phyloP scores from a whole-genome alignment of 2,329 filamentous ascomycete species.

The Fusarium guadeloupense region DNA sequence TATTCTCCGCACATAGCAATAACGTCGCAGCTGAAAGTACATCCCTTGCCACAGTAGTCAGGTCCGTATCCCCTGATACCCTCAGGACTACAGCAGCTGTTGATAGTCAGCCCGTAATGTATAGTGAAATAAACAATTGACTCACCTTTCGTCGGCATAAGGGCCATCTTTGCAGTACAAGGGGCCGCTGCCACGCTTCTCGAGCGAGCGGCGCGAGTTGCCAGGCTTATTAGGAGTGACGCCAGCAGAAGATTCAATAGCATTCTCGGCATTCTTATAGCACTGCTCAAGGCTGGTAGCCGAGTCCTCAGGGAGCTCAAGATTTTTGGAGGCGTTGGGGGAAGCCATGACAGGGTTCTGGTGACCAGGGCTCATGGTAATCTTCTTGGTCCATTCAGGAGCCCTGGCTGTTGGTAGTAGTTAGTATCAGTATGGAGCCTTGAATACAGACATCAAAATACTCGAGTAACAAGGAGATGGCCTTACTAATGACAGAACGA shows the following conservation, averaged over 20 bases:
- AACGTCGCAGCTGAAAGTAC: conserved; percentile 30
- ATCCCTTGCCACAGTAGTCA: neutral
- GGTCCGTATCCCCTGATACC: conserved; percentile 3
- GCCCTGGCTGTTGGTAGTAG: neutral
- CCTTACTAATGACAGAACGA: conserved; percentile 6
- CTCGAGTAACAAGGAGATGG: neutral
- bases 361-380: neutral
- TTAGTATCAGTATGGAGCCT: neutral
- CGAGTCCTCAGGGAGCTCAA: neutral
- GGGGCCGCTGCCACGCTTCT: conserved; percentile 5
- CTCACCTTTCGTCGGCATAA: conserved; percentile 1
- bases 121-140: neutral
- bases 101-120: neutral
- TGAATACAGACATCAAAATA: neutral
- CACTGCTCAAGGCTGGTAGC: neutral
- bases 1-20: conserved; percentile 10
- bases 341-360: conserved; percentile 11
- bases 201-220: neutral
- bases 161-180: conserved; percentile 5
- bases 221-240: neutral
- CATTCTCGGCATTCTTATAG: conserved; percentile 7
- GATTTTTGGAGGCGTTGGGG: neutral
- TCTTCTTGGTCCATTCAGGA: conserved; percentile 8
- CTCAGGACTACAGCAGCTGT: conserved; percentile 1
- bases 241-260: neutral